Percentiles rank a stretch among this genome's conserved stretches.
Evolutionary conservation across 441 rosid species (phyloP).

Genomic region (Erodium trifolium): DNA sequence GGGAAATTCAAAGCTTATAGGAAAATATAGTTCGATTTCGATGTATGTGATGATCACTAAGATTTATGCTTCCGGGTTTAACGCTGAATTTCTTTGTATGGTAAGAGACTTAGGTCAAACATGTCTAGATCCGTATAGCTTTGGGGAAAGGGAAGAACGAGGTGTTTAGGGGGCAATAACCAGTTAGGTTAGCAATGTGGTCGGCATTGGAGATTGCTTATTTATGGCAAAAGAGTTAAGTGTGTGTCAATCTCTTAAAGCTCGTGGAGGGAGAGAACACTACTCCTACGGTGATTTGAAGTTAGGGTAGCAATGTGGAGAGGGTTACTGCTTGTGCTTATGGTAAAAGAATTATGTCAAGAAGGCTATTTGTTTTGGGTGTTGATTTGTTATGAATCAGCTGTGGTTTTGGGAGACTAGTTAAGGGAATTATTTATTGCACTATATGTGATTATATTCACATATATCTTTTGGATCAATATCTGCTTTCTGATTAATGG

Average conservation of each 20-base stretch:
- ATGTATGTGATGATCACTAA: not conserved
- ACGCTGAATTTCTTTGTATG: not conserved
- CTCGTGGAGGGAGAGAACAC: not conserved
- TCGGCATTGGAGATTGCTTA: not conserved
- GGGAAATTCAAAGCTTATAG: not conserved
- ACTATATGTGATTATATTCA: not conserved
- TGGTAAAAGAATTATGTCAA: not conserved
- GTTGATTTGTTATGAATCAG: not conserved
- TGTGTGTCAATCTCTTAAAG: not conserved
- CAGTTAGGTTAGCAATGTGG: not conserved
- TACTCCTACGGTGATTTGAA: not conserved
- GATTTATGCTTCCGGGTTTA: not conserved
- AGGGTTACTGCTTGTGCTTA: not conserved
- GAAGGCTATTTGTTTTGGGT: not conserved
- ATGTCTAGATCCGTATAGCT: not conserved
- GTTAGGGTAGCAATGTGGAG: not conserved
- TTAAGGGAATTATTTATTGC: not conserved
- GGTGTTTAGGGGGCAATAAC: not conserved
- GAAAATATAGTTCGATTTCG: not conserved
- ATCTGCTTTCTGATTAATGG: not conserved
- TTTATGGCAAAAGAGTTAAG: not conserved
- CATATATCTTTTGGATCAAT: not conserved
- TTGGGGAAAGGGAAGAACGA: not conserved
- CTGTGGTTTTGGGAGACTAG: not conserved
- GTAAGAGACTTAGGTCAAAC: not conserved